phyloP scores from a whole-genome alignment of 345 rosid species.

The Lepidium sativum region DNA sequence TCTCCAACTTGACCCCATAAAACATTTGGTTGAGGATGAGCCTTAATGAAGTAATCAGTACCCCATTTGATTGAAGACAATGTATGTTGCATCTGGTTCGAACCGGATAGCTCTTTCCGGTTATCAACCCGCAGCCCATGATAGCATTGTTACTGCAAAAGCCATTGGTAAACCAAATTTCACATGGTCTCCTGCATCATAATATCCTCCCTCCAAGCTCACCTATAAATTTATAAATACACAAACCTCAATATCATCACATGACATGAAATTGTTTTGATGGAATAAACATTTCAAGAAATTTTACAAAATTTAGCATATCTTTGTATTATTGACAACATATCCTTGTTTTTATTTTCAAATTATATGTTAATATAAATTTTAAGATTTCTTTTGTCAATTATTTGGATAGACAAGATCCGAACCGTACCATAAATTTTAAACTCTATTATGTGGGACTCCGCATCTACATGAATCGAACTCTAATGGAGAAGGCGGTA shows the following conservation, averaged over 20 bases:
- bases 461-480: no score
- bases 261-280: no score
- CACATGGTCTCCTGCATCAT: constrained; percentile 90
- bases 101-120: constrained; percentile 45
- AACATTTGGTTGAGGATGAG: constrained; percentile 61
- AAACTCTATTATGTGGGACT: no score
- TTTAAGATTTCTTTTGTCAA: neutral
- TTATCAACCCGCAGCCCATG: constrained; percentile 66
- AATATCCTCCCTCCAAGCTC: constrained; percentile 83
- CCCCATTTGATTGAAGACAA: constrained; percentile 71
- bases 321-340: neutral
- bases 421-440: no score
- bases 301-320: neutral
- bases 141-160: constrained; percentile 55
- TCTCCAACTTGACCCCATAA: constrained; percentile 91
- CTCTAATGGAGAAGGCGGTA: no score
- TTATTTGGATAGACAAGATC: no score
- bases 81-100: constrained; percentile 49
- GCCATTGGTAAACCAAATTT: constrained; percentile 94
- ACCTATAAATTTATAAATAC: constrained; percentile 33
- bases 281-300: neutral
- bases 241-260: constrained; percentile 5
- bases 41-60: constrained; percentile 73
- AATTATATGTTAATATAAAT: neutral
- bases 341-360: neutral